Conservation (phyloP, 768 basidiomycete species). For the Hygrophoropsis aurantiaca region DNA sequence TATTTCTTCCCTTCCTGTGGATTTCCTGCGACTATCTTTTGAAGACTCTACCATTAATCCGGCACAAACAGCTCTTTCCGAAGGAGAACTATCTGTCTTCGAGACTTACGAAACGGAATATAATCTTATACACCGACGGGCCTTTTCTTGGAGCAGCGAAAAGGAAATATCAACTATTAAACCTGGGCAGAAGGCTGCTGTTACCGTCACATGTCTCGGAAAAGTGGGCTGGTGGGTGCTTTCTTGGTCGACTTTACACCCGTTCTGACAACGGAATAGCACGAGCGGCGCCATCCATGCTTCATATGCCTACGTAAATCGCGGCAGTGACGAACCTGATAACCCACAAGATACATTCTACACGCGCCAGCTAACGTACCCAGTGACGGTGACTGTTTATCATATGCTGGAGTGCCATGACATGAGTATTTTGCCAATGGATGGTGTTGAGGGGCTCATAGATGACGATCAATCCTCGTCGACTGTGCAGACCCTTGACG, state of each 20-base stretch:
- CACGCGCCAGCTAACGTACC: constrained; percentile 84
- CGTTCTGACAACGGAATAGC: constrained; percentile 40
- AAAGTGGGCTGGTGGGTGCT: constrained; percentile 86
- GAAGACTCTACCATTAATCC: constrained; percentile 86
- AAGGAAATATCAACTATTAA: constrained; percentile 48
- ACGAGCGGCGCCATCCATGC: constrained; percentile 77
- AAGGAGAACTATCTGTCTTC: constrained; percentile 77
- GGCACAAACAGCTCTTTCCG: constrained; percentile 73
- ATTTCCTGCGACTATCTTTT: constrained; percentile 84
- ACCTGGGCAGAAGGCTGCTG: constrained; percentile 68
- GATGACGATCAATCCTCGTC: constrained; percentile 20
- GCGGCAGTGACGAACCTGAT: constrained; percentile 30
- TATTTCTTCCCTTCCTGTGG: constrained; percentile 75
- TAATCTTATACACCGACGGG: constrained; percentile 71
- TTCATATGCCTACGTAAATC: constrained; percentile 75
- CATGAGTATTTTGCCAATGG: constrained; percentile 78
- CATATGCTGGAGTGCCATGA: constrained; percentile 87
- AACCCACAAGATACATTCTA: constrained; percentile 61
- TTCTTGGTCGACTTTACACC: not conserved
- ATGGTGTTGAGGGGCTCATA: constrained; percentile 11
- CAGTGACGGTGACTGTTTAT: constrained; percentile 91
- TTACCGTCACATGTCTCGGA: constrained; percentile 77
- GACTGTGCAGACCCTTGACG: constrained; percentile 37
- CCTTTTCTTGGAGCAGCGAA: constrained; percentile 69
- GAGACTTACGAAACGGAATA: constrained; percentile 92